Percentiles rank a stretch among this genome's conserved stretches.
Evolutionary conservation across 2,329 filamentous ascomycete species (phyloP).

Genomic region (Ophiostoma sp.): DNA sequence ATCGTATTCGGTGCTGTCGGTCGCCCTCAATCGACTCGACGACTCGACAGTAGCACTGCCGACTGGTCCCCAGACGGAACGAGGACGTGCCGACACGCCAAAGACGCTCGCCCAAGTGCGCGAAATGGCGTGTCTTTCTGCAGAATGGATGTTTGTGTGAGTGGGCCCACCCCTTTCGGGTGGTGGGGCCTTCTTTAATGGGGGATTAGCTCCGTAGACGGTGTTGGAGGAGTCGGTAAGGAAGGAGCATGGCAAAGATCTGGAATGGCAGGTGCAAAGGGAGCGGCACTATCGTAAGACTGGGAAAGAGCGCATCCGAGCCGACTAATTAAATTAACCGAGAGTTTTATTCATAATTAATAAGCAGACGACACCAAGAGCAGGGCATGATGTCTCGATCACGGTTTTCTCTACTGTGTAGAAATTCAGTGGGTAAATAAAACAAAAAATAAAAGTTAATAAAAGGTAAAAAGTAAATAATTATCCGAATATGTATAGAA

Average conservation of each 20-base stretch:
- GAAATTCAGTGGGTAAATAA: neutral
- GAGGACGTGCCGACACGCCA: slow-evolving; percentile 7
- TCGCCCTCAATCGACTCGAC: neutral
- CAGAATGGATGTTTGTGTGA: neutral
- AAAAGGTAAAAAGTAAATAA: neutral
- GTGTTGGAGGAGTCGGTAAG: neutral
- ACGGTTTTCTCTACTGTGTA: too few relatives aligned
- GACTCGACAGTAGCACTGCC: neutral
- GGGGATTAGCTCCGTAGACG: neutral
- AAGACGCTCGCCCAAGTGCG: neutral
- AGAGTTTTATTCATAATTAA: neutral
- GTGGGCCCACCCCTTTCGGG: slow-evolving; percentile 5
- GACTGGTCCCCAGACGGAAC: neutral
- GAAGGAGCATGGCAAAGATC: slow-evolving; percentile 6
- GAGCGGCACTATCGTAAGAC: neutral
- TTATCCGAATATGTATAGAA: slow-evolving; percentile 5
- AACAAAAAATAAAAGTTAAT: neutral
- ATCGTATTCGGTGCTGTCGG: neutral
- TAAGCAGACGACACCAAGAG: neutral
- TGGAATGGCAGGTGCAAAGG: slow-evolving; percentile 2
- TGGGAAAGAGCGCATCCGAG: neutral
- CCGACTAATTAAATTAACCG: neutral
- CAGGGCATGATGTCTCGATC: too few relatives aligned
- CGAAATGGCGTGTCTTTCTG: slow-evolving; percentile 7
- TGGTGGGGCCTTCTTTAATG: neutral